Evolutionary conservation across 78 protist genomes (phyloP).

Genomic region (Polysphondylium violaceum): DNA sequence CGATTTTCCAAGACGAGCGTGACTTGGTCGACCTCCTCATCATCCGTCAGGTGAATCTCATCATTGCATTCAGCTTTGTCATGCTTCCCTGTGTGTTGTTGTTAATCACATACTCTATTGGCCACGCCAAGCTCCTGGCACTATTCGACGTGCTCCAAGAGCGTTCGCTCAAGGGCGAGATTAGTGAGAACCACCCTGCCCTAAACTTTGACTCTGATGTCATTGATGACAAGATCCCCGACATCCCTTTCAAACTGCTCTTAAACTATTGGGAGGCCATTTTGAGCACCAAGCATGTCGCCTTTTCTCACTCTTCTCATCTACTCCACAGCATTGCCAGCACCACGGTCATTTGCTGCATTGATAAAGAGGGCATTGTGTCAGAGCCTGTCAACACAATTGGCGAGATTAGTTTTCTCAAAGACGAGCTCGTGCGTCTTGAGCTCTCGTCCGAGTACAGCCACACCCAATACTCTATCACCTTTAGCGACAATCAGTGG

Average conservation of each 20-base stretch:
- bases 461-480: conserved; percentile 62
- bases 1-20: conserved; percentile 30
- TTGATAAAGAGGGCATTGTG: conserved; percentile 80
- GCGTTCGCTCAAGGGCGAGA: conserved; percentile 57
- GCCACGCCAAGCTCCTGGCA: conserved; percentile 74
- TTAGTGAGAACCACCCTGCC: conserved; percentile 60
- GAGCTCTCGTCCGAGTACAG: conserved; percentile 59
- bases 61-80: conserved; percentile 57
- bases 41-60: conserved; percentile 54
- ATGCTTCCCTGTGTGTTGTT: conserved; percentile 65
- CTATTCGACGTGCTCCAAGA: conserved; percentile 71
- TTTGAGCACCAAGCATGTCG: conserved; percentile 59
- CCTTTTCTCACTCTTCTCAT: conserved; percentile 69
- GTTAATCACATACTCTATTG: conserved; percentile 44
- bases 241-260: conserved; percentile 59
- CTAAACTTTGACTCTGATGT: conserved; percentile 54
- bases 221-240: conserved; percentile 37
- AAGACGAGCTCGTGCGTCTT: conserved; percentile 50
- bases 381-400: conserved; percentile 74
- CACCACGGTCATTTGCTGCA: conserved; percentile 62
- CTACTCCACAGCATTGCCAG: conserved; percentile 51
- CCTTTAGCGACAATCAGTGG: conserved; percentile 69
- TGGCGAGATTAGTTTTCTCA: conserved; percentile 31
- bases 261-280: conserved; percentile 67
- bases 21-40: conserved; percentile 49